Evolutionary conservation across 2,329 filamentous ascomycete species (phyloP).

Genomic region (Sphaerulina musiva): DNA sequence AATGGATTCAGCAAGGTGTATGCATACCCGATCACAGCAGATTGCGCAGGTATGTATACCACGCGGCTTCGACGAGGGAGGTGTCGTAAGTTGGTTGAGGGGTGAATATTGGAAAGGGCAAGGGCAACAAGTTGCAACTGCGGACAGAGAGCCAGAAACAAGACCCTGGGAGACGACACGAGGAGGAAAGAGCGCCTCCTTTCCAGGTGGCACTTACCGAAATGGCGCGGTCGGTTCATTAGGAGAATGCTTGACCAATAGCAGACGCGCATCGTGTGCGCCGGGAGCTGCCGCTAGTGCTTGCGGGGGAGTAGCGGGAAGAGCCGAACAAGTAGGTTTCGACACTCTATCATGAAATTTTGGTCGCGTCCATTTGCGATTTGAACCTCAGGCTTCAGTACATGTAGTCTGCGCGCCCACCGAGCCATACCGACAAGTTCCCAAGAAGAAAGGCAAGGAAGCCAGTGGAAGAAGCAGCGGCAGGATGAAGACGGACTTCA

Average conservation of each 20-base stretch:
- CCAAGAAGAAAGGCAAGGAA: not conserved
- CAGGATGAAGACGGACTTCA: conserved; percentile 96
- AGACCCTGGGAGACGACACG: conserved; percentile 1
- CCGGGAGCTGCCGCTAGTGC: conserved; percentile 4
- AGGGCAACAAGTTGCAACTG: conserved; percentile 10
- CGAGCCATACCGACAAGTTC: not conserved
- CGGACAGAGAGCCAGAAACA: not conserved
- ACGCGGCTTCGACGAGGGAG: not conserved
- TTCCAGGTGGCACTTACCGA: conserved; percentile 20
- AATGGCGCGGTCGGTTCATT: conserved; percentile 11
- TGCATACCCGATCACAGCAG: not conserved
- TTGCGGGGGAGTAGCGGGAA: conserved; percentile 9
- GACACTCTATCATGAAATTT: conserved; percentile 17
- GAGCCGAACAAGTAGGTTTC: not conserved
- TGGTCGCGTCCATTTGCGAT: not conserved
- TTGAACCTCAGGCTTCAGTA: not conserved
- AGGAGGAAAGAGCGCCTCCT: conserved; percentile 13
- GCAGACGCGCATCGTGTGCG: not conserved
- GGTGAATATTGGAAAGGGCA: not conserved
- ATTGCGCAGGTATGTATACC: not conserved
- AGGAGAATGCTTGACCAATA: conserved; percentile 8
- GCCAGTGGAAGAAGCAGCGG: not conserved
- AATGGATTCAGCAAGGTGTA: not conserved
- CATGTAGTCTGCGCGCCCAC: not conserved
- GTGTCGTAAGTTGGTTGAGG: not conserved